These are phyloP conservation scores for Aquilaria yunnanensis DNA, from an alignment of 345 rosid genomes.

Conservation along the genomic window DNA sequence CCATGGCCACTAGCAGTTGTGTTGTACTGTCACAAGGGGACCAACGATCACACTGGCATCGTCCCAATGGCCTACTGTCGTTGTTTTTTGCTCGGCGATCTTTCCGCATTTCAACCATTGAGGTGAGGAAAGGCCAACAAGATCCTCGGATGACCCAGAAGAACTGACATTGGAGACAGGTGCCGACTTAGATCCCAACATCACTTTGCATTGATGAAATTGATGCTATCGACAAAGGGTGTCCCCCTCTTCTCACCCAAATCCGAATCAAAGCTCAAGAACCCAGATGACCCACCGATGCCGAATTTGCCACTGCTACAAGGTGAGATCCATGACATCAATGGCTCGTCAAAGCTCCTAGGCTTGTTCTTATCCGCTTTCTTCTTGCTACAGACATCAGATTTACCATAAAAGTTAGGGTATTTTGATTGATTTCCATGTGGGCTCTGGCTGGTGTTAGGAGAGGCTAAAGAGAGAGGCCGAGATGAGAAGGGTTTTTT, in stretches of 20 bases:
- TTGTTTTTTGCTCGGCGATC: too few species aligned
- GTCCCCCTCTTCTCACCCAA: constrained; percentile 46
- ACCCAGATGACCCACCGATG: constrained; percentile 42
- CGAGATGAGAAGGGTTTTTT: too few species aligned
- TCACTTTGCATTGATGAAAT: constrained; percentile 29
- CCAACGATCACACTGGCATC: too few species aligned
- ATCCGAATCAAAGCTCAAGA: constrained; percentile 73
- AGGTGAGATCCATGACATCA: constrained; percentile 34
- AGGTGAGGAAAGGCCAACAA: too few species aligned
- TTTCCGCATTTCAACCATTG: too few species aligned
- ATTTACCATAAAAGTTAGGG: constrained; percentile 13
- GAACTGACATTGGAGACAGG: constrained; percentile 82
- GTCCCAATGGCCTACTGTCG: too few species aligned
- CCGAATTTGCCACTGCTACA: constrained; percentile 39
- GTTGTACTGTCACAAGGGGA: too few species aligned
- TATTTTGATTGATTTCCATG: constrained; percentile 14
- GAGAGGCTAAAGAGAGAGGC: too few species aligned
- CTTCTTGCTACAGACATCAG: constrained; percentile 13
- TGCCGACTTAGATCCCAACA: constrained; percentile 51
- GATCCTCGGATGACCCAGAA: constrained; percentile 79
- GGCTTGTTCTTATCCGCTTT: constrained; percentile 25
- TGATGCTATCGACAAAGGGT: constrained; percentile 72
- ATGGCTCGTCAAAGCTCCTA: constrained; percentile 29
- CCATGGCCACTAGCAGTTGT: too few species aligned
- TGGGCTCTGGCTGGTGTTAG: too few species aligned